A percentile compares a stretch with the other conserved stretches of the same genome.
These are phyloP conservation scores for Eucalyptus tenuipes DNA, from an alignment of 345 rosid genomes.

Conservation along the genomic window DNA sequence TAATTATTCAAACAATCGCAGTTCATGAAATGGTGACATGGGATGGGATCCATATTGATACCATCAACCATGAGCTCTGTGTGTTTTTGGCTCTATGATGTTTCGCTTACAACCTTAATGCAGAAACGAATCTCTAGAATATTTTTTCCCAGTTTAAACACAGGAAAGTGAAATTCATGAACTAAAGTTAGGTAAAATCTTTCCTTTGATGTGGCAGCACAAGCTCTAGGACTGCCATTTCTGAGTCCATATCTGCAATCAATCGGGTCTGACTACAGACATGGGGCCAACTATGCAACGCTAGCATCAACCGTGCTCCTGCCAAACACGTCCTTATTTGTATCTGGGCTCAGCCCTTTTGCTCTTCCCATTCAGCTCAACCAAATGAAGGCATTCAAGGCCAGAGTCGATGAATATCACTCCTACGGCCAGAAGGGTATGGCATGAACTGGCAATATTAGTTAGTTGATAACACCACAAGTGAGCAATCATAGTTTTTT, in stretches of 20 bases:
- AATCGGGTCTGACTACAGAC: slow-evolving; percentile 66
- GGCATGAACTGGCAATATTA: not conserved
- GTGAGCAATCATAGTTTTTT: not conserved
- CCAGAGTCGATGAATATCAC: slow-evolving; percentile 27
- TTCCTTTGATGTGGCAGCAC: slow-evolving; percentile 21
- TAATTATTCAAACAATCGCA: not conserved
- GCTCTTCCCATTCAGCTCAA: slow-evolving; percentile 71
- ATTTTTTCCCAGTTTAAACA: not conserved
- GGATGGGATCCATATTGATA: not conserved
- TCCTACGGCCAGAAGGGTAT: slow-evolving; percentile 8
- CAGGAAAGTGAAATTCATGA: not conserved
- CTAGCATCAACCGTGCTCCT: slow-evolving; percentile 65
- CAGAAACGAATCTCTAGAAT: not conserved
- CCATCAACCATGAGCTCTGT: not conserved
- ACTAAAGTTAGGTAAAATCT: not conserved
- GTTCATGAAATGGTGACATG: not conserved
- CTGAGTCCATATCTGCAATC: slow-evolving; percentile 75
- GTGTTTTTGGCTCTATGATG: not conserved
- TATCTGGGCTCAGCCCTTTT: slow-evolving; percentile 65
- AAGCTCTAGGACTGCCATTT: slow-evolving; percentile 62
- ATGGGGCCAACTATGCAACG: slow-evolving; percentile 77
- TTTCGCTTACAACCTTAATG: not conserved
- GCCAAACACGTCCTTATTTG: slow-evolving; percentile 70
- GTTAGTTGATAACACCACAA: not conserved
- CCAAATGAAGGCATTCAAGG: slow-evolving; percentile 73